phyloP scores from a whole-genome alignment of 306 rosid genomes.

The Clitoria ternatea region DNA sequence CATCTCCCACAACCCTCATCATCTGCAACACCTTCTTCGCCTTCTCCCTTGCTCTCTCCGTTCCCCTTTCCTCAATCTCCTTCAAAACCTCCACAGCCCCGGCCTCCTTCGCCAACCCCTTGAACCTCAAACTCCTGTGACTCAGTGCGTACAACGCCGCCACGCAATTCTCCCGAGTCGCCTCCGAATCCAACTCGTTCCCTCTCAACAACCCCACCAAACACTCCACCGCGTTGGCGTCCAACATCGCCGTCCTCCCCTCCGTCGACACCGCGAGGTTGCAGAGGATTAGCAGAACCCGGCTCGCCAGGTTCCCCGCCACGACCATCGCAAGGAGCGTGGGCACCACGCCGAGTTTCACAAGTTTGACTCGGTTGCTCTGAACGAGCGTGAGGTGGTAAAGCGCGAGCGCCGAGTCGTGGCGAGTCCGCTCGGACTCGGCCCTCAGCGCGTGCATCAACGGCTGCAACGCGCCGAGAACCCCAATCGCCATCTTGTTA shows the following conservation, averaged over 20 bases:
- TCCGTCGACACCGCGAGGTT: constrained; percentile 60
- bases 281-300: constrained; percentile 65
- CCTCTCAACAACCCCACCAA: constrained; percentile 56
- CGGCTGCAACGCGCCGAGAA: constrained; percentile 76
- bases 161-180: constrained; percentile 81
- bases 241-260: constrained; percentile 82
- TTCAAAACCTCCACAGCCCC: constrained; percentile 68
- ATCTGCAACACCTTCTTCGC: constrained; percentile 63
- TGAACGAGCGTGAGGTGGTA: constrained; percentile 68
- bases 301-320: constrained; percentile 39
- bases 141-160: constrained; percentile 72
- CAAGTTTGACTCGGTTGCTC: constrained; percentile 78
- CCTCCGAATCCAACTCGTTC: constrained; percentile 55
- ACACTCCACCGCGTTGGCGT: constrained; percentile 65
- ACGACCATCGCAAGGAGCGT: constrained; percentile 46
- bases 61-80: constrained; percentile 69
- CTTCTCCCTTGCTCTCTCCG: constrained; percentile 76
- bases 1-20: constrained; percentile 51
- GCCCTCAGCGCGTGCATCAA: constrained; percentile 74
- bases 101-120: constrained; percentile 81
- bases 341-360: constrained; percentile 64
- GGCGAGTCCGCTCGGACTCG: constrained; percentile 63
- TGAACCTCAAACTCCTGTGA: constrained; percentile 79
- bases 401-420: constrained; percentile 82
- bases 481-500: constrained; percentile 90